Conservation (phyloP, 1,284 basidiomycete species). For the Nidula niveotomentosa region DNA sequence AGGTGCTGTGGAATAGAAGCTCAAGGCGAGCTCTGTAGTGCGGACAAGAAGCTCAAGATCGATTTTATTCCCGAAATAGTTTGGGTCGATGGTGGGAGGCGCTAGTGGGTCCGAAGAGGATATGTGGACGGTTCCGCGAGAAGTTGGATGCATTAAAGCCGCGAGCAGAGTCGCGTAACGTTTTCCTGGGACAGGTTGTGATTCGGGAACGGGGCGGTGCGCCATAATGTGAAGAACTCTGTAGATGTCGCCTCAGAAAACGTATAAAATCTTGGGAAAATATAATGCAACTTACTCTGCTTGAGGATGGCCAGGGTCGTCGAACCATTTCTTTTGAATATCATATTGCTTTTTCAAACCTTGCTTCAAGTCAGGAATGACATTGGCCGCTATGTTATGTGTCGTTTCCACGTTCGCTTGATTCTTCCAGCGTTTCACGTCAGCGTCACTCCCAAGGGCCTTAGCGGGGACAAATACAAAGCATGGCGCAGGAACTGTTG, state of each 20-base stretch:
- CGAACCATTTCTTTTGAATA: constrained; percentile 5
- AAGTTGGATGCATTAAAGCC: constrained; percentile 13
- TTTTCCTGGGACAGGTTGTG: constrained; percentile 15
- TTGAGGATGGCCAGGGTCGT: constrained; percentile 2
- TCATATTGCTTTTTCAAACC: constrained; percentile 3
- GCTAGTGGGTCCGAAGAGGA: constrained; percentile 32
- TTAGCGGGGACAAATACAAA: constrained; percentile 4
- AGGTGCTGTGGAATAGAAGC: constrained; percentile 18
- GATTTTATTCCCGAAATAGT: constrained; percentile 33
- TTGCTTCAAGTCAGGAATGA: neutral
- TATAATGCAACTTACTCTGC: constrained; percentile 6
- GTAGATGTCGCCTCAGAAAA: neutral
- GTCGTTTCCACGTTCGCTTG: neutral
- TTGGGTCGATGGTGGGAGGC: constrained; percentile 40
- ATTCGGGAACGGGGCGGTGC: constrained; percentile 5
- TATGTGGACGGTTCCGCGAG: constrained; percentile 26
- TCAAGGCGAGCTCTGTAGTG: constrained; percentile 32
- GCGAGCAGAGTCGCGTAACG: constrained; percentile 12
- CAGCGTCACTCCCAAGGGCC: neutral
- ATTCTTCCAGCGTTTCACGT: neutral
- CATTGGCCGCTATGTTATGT: neutral
- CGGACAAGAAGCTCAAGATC: constrained; percentile 36
- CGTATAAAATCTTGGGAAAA: too few relatives aligned
- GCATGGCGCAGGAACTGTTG: neutral
- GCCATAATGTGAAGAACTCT: constrained; percentile 8